phyloP scores from a whole-genome alignment of 768 basidiomycete species.

The Hypsizygus marmoreus region DNA sequence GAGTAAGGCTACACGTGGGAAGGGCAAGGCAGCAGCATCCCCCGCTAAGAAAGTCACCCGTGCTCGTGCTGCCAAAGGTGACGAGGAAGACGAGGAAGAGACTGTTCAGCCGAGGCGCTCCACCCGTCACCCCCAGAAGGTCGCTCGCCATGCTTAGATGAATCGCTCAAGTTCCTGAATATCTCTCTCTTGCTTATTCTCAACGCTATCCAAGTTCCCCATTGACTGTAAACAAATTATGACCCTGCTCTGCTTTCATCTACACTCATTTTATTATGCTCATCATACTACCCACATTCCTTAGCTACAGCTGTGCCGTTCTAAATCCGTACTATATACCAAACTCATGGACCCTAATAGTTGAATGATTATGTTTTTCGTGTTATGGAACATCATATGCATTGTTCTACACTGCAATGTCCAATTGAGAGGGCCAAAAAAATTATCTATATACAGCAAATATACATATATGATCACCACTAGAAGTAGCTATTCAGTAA shows the following conservation, averaged over 20 bases:
- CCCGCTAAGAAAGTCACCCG: constrained; percentile 9
- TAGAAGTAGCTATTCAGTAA: no score
- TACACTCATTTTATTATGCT: background rate
- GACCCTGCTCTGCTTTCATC: background rate
- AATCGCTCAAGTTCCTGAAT: background rate
- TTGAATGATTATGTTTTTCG: no score
- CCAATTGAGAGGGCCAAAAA: no score
- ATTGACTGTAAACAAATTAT: background rate
- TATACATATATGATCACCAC: no score
- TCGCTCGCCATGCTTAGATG: constrained; percentile 18
- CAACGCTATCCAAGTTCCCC: background rate
- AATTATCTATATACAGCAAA: no score
- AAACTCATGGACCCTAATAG: no score
- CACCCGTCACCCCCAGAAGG: constrained; percentile 35
- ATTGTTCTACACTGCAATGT: no score
- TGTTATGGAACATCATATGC: no score
- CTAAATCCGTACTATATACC: background rate
- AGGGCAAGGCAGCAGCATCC: constrained; percentile 13
- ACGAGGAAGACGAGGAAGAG: constrained; percentile 19
- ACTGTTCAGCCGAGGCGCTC: constrained; percentile 33
- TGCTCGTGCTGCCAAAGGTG: constrained; percentile 8
- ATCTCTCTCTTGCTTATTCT: background rate
- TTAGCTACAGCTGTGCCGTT: background rate
- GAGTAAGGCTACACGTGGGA: constrained; percentile 16
- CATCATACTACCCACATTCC: background rate